A percentile compares a stretch with the other conserved stretches of the same genome.
Conservation (phyloP, 2,329 filamentous ascomycete genomes). For the Colletotrichum costaricense region DNA sequence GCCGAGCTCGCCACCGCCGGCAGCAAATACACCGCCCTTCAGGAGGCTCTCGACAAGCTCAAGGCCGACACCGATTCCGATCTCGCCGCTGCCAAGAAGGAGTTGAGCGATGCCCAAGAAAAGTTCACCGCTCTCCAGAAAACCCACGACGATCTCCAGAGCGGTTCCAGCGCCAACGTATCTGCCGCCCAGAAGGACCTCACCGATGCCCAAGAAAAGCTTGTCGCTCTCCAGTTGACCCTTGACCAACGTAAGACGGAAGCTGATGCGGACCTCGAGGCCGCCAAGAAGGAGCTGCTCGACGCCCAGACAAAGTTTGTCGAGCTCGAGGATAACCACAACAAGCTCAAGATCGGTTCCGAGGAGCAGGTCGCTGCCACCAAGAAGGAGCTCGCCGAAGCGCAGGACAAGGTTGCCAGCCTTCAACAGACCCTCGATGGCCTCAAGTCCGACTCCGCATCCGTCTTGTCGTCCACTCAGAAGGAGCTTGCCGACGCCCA, state of each 20-base stretch:
- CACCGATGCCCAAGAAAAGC: conserved; percentile 41
- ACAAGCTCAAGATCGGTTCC: conserved; percentile 45
- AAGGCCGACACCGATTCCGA: conserved; percentile 41
- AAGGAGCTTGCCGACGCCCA: conserved; percentile 42
- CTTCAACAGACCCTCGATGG: conserved; percentile 34
- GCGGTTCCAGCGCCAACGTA: conserved; percentile 42
- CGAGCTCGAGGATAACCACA: conserved; percentile 43
- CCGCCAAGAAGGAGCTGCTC: conserved; percentile 41
- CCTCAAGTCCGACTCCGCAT: conserved; percentile 42
- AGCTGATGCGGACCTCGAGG: conserved; percentile 45
- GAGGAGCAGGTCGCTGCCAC: conserved; percentile 44
- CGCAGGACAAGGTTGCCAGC: conserved; percentile 41
- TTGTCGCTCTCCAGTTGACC: conserved; percentile 43
- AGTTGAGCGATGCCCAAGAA: conserved; percentile 45
- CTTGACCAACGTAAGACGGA: conserved; percentile 44
- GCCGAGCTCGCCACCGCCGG: conserved; percentile 38
- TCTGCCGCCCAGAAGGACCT: conserved; percentile 45
- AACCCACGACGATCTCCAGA: conserved; percentile 42
- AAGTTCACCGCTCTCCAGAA: conserved; percentile 44
- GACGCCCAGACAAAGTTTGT: conserved; percentile 40
- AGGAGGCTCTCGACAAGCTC: conserved; percentile 40
- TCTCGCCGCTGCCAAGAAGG: conserved; percentile 46
- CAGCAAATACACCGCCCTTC: conserved; percentile 36
- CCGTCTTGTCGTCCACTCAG: conserved; percentile 44
- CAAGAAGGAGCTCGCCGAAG: conserved; percentile 43